A percentile compares a stretch with the other conserved stretches of the same genome.
phyloP scores from a whole-genome alignment of 768 basidiomycete species.

The Butyriboletus loyo region DNA sequence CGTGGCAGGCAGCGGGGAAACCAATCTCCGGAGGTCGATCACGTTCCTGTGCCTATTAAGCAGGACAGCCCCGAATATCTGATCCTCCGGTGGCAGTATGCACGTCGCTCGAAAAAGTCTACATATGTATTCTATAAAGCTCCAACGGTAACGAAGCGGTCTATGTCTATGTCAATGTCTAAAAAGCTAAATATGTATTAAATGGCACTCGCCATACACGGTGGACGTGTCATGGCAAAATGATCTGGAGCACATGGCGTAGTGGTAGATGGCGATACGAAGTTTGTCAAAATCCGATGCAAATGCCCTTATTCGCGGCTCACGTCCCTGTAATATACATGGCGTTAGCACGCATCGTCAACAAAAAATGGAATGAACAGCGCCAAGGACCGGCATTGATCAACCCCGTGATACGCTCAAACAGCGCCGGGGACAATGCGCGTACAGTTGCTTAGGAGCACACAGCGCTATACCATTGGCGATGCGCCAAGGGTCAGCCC shows the following conservation, averaged over 20 bases:
- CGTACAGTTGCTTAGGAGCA: background rate
- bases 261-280: background rate
- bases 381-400: background rate
- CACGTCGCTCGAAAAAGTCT: background rate
- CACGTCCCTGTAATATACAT: slow-evolving; percentile 26
- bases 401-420: slow-evolving; percentile 12
- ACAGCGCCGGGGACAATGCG: slow-evolving; percentile 2
- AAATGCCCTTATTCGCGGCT: slow-evolving; percentile 28
- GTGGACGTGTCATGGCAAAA: background rate
- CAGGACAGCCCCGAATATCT: background rate
- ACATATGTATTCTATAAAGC: background rate
- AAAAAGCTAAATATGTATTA: background rate
- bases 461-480: background rate
- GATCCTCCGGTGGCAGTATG: background rate
- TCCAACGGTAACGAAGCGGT: background rate
- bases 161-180: background rate
- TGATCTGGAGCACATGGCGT: background rate
- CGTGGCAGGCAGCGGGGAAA: no score
- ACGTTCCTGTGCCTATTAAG: background rate
- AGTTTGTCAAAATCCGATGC: background rate
- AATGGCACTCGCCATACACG: background rate
- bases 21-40: background rate
- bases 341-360: slow-evolving; percentile 13
- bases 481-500: background rate
- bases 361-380: background rate